Conservation (phyloP, 129 eudicot genomes). For the Deinandra increscens region DNA sequence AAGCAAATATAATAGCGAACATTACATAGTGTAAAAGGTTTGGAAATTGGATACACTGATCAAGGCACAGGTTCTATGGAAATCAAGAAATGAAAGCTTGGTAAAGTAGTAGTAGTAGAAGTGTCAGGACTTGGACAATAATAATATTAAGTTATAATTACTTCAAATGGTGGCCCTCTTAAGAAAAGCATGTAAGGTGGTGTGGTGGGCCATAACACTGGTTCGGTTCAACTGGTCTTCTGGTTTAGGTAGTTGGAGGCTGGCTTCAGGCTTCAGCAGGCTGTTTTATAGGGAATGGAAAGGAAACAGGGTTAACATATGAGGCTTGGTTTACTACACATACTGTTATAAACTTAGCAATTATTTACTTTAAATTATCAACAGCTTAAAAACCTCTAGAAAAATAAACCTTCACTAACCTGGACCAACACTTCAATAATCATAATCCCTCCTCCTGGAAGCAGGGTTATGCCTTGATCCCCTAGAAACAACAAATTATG, state of each 20-base stretch:
- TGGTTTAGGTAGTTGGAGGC: slow-evolving; percentile 76
- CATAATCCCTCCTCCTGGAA: slow-evolving; percentile 71
- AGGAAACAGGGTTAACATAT: slow-evolving; percentile 67
- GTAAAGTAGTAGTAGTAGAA: slow-evolving; percentile 36
- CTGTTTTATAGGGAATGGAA: slow-evolving; percentile 78
- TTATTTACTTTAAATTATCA: slow-evolving; percentile 18
- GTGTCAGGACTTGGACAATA: slow-evolving; percentile 60
- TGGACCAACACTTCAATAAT: slow-evolving; percentile 55
- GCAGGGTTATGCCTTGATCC: slow-evolving; percentile 62
- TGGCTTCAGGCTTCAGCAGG: slow-evolving; percentile 92
- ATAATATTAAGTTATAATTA: slow-evolving; percentile 39
- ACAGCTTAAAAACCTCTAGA: slow-evolving; percentile 2
- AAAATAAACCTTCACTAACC: slow-evolving; percentile 44
- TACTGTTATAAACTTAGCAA: slow-evolving; percentile 26
- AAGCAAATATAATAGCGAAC: slow-evolving; percentile 21
- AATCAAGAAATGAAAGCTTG: slow-evolving; percentile 54
- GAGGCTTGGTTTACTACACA: slow-evolving; percentile 44
- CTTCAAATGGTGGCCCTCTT: slow-evolving; percentile 69
- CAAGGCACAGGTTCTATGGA: slow-evolving; percentile 66
- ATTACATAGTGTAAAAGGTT: slow-evolving; percentile 31
- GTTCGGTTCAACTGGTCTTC: slow-evolving; percentile 90
- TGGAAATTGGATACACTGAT: slow-evolving; percentile 46
- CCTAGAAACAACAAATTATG: slow-evolving; percentile 46
- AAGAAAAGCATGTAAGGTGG: slow-evolving; percentile 36
- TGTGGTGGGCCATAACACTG: slow-evolving; percentile 64